Base-by-base conservation (phyloP, 345 rosid species). In the Sapria himalayana region DNA sequence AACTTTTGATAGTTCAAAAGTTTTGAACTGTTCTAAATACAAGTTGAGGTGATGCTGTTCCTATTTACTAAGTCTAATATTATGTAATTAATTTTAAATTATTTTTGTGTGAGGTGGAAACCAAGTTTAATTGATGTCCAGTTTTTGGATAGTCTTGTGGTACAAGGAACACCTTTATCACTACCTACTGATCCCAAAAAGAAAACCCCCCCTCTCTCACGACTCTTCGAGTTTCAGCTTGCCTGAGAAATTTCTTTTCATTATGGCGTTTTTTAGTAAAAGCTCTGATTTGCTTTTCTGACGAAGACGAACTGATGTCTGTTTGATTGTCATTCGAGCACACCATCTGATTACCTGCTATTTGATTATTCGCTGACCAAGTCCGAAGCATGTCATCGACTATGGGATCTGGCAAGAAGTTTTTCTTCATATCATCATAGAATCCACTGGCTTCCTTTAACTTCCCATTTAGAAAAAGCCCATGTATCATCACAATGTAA, bases 401-500 rank as follows among this genome's bases (percentile, higher is more conserved):
- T 38, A 39, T 72, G 27, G 72, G 82, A 50, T 74, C 85, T 1
- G 91, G 75, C 37, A 66, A 59, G 29, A 76, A 43, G 17, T 69
- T 71, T 22, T 65, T 89, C 62, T 74, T 76, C 98, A 79, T 82
- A 64, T 82, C 93, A 51, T 29, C 39, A 55, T 74, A 78, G 62
- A 62, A 82, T 52, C 62, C 52, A 57, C 69, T 42, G 9, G 98
- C 94, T 58, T 60, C 82, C 47, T 74, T 84, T 58, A 89, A 35
- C 66, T 63, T 74, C 34, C 85, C 91, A 57, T 76, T 82, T 52
- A 82, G 61, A 60, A 82, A 76, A 25, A 89, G 61, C 21, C 93
- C 98, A 63, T 89, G 93, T 56, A 82, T 82, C 56, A 89, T 62
- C 51, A 71, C 94, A 58, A 71, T 60, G 48, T 82, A 82, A 14